Evolutionary conservation across 768 basidiomycete species (phyloP).

Genomic region (Candolleomyces efflorescens): DNA sequence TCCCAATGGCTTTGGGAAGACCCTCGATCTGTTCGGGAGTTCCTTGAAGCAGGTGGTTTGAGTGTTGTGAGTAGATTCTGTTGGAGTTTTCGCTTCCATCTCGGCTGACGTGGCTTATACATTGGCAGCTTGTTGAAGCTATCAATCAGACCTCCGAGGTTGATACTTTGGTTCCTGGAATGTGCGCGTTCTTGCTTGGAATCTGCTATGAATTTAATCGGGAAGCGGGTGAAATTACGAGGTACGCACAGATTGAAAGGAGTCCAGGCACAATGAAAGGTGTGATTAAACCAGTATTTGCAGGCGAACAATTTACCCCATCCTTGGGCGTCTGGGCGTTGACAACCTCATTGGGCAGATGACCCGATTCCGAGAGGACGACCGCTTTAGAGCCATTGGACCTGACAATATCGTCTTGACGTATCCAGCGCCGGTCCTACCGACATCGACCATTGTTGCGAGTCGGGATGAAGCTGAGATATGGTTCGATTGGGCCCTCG

Average conservation of each 20-base stretch:
- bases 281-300: not conserved
- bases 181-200: constrained; percentile 89
- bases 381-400: constrained; percentile 84
- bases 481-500: constrained; percentile 98
- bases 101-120: not conserved
- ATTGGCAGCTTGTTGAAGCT: constrained; percentile 80
- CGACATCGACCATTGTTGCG: constrained; percentile 31
- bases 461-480: constrained; percentile 71
- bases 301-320: constrained; percentile 83
- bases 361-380: constrained; percentile 85
- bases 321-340: constrained; percentile 84
- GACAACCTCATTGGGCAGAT: constrained; percentile 87
- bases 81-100: not conserved
- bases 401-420: constrained; percentile 77
- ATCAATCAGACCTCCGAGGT: constrained; percentile 87
- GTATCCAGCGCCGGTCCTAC: constrained; percentile 31
- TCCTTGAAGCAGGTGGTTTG: constrained; percentile 85
- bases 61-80: constrained; percentile 67
- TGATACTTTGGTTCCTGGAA: constrained; percentile 82
- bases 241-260: constrained; percentile 44
- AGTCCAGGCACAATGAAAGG: not conserved
- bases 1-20: constrained; percentile 98
- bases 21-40: constrained; percentile 79
- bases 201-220: constrained; percentile 96
- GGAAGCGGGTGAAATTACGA: constrained; percentile 92